Conservation (phyloP, 1,284 basidiomycete species). For the Cutaneotrichosporon arboriforme region DNA sequence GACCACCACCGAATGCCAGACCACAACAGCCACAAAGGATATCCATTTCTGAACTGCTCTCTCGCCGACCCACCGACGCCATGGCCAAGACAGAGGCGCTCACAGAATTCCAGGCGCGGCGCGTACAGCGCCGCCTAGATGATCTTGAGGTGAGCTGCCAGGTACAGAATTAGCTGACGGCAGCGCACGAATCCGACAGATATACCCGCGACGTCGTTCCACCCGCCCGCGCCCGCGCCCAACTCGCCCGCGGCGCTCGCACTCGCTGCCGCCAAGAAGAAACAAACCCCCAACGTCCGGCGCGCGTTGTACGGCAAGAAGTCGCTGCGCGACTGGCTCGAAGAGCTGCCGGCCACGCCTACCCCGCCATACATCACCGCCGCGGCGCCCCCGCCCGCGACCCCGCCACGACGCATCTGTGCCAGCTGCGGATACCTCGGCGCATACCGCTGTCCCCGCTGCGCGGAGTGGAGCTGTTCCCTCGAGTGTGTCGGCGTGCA, state of each 20-base stretch:
- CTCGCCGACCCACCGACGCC: not conserved
- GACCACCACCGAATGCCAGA: not conserved
- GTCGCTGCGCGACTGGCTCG: constrained; percentile 43
- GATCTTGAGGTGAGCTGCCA: constrained; percentile 41
- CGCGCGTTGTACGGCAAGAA: constrained; percentile 42
- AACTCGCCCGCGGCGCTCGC: constrained; percentile 2
- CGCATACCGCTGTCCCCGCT: constrained; percentile 33
- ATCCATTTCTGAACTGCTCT: too few relatives aligned
- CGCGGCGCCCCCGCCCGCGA: constrained; percentile 24
- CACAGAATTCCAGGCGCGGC: constrained; percentile 36
- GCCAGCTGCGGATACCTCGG: constrained; percentile 42
- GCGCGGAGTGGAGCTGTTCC: constrained; percentile 41
- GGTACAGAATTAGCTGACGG: not conserved
- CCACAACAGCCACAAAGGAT: not conserved
- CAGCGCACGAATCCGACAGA: constrained; percentile 47
- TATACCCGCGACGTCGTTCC: constrained; percentile 39
- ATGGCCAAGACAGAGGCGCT: constrained; percentile 23
- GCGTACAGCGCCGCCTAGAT: constrained; percentile 36
- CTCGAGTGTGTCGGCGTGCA: constrained; percentile 32
- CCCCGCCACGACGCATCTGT: constrained; percentile 32
- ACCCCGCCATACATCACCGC: constrained; percentile 37
- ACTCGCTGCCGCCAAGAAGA: constrained; percentile 33
- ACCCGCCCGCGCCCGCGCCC: constrained; percentile 16
- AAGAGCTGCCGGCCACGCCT: constrained; percentile 35
- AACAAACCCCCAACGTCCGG: constrained; percentile 42